Base-by-base conservation (phyloP, 371 early-diverging fungal species). In the Mortierella sp. region DNA sequence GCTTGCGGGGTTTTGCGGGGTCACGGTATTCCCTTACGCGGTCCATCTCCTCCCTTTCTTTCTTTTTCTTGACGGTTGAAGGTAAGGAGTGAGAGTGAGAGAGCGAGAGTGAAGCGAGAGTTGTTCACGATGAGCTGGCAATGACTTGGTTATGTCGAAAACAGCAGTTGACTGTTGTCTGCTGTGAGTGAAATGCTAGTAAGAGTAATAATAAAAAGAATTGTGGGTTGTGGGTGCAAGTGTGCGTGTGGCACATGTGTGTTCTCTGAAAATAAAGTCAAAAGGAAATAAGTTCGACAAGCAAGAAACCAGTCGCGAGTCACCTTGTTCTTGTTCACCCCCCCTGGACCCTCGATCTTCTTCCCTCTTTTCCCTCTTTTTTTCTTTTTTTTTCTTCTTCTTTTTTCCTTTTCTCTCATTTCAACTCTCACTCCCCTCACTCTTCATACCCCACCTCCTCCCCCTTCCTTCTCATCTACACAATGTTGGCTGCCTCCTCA, bases 401-500 rank as follows among this genome's bases (percentile, higher is more conserved):
- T 11, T 52, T 34, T 16, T 55, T 14, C 4, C 39, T 70, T 39
- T 65, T 66, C 68, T 41, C 53, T 58, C 64, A 73, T 68, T n/a
- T n/a, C 71, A 47, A 29, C 44, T 71, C 69, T 58, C 64, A 29
- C 44, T 71, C 69, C 52, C 64, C 50, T 78, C 55, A 26, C 70
- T 66, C 82, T 64, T 67, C 67, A 31, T 55, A 55, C 34, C 31
- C 53, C 73, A 29, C 47, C 45, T 39, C 37, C 47, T 66, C 52
- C 44, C 48, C 40, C 14, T 41, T 44, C 5, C 64, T 22, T 39
- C 47, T 34, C 39, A 41, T 55, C 64, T 44, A 5, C 70, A 72
- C 39, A 47, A 90, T 90, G 92, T 75, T 83, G 78, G 78, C 78
- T 55, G 83, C 83, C 82, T 87, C 70, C 85, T 90, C 72, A 69